These are phyloP conservation scores for Brettanomyces custersianus DNA, from an alignment of 805 yeast genomes.

Conservation along the genomic window DNA sequence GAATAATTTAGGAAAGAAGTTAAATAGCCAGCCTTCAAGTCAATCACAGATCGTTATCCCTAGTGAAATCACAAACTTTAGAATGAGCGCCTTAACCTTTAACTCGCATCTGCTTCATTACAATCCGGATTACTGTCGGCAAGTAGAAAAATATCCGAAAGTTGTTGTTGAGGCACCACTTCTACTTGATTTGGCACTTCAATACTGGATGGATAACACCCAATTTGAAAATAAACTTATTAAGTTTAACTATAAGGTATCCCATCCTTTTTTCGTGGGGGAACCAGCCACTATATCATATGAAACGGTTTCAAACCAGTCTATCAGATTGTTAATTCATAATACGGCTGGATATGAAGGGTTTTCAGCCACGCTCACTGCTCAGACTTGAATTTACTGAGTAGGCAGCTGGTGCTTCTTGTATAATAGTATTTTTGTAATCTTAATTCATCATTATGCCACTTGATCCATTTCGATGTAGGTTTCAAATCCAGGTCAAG, in stretches of 20 bases:
- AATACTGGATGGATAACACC: constrained; percentile 27
- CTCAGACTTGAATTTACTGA: not conserved
- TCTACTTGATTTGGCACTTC: constrained; percentile 48
- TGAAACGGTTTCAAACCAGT: not conserved
- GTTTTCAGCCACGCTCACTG: constrained; percentile 12
- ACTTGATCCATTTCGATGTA: constrained; percentile 31
- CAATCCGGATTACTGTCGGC: constrained; percentile 43
- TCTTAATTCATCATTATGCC: constrained; percentile 26
- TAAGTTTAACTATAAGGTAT: constrained; percentile 39
- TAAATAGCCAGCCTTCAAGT: constrained; percentile 11
- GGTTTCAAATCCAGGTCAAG: constrained; percentile 45
- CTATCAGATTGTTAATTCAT: constrained; percentile 20
- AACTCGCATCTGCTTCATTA: constrained; percentile 83
- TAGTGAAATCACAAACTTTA: constrained; percentile 36
- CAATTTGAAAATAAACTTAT: constrained; percentile 11
- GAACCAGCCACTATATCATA: constrained; percentile 25
- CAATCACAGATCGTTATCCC: constrained; percentile 25
- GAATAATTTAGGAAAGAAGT: not conserved
- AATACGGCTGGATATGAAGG: constrained; percentile 2
- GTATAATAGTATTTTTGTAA: constrained; percentile 7
- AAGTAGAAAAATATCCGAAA: constrained; percentile 50
- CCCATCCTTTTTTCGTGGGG: constrained; percentile 39
- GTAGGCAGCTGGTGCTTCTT: constrained; percentile 1
- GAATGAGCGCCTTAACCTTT: constrained; percentile 69
- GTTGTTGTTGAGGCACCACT: constrained; percentile 79